phyloP scores from a whole-genome alignment of 2,329 filamentous ascomycete genomes.

The Sordariomycetes sp. region DNA sequence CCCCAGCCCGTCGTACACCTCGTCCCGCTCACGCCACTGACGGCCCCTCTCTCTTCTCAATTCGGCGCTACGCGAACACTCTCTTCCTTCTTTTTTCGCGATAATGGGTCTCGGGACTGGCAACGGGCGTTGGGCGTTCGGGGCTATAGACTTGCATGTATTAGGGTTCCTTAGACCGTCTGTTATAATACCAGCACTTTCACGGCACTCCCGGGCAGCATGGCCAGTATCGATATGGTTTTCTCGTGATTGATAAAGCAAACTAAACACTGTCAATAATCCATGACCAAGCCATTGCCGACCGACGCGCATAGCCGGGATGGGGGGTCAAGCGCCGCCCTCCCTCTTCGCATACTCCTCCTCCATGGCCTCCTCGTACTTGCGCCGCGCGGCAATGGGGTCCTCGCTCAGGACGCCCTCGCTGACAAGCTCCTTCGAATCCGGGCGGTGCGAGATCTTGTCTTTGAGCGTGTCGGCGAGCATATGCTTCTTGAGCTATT shows the following conservation, averaged over 20 bases:
- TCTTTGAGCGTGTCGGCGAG: slow-evolving; percentile 77
- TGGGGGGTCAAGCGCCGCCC: slow-evolving; percentile 38
- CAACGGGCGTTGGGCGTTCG: neutral
- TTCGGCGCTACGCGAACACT: neutral
- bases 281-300: neutral
- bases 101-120: neutral
- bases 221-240: too few relatives aligned
- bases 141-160: neutral
- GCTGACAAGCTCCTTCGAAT: slow-evolving; percentile 65
- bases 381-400: slow-evolving; percentile 44
- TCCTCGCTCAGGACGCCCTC: slow-evolving; percentile 69
- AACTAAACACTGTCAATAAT: neutral
- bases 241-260: too few relatives aligned
- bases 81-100: neutral
- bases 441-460: slow-evolving; percentile 68
- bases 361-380: slow-evolving; percentile 51
- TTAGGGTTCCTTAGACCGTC: neutral
- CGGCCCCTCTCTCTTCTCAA: neutral
- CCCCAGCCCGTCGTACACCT: slow-evolving; percentile 15
- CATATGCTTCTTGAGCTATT: slow-evolving; percentile 72
- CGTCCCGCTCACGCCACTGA: slow-evolving; percentile 1
- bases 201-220: too few relatives aligned
- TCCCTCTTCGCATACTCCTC: slow-evolving; percentile 54
- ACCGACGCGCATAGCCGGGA: neutral
- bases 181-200: neutral